These are phyloP conservation scores for Zoysia matrella DNA, from an alignment of 202 grass and related monocot genomes.

Conservation along the genomic window DNA sequence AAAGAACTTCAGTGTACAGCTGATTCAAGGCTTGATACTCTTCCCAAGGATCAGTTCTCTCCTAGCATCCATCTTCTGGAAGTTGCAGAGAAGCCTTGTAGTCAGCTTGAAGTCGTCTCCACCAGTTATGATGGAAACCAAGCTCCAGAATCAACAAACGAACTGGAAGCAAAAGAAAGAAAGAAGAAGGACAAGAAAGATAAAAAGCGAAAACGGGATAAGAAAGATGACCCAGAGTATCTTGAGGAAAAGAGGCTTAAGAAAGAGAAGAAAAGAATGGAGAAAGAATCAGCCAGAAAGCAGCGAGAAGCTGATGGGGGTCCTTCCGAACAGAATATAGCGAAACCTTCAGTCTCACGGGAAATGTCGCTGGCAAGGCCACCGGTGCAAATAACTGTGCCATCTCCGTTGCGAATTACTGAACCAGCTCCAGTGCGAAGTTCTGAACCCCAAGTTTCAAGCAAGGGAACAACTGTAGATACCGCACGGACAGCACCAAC, in stretches of 20 bases:
- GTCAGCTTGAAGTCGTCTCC: conserved; percentile 51
- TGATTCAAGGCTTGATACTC: conserved; percentile 63
- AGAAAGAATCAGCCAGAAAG: conserved; percentile 80
- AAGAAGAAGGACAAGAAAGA: conserved; percentile 83
- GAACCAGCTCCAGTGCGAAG: conserved; percentile 31
- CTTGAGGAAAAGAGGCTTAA: conserved; percentile 79
- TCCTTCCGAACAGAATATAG: conserved; percentile 40
- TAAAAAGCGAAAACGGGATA: conserved; percentile 71
- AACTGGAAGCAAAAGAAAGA: conserved; percentile 59
- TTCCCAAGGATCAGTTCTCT: conserved; percentile 50
- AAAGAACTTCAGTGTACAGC: conserved; percentile 90
- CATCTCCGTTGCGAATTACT: conserved; percentile 16
- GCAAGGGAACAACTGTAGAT: conserved; percentile 52
- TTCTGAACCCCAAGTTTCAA: conserved; percentile 56
- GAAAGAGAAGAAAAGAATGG: conserved; percentile 86
- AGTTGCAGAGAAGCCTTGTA: conserved; percentile 28
- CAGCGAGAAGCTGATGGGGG: conserved; percentile 52
- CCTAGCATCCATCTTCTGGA: conserved; percentile 40
- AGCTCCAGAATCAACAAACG: conserved; percentile 38
- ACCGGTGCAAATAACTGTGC: neutral
- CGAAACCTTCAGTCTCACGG: conserved; percentile 47
- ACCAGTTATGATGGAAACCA: conserved; percentile 56
- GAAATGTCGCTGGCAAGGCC: conserved; percentile 34
- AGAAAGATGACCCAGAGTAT: conserved; percentile 86
- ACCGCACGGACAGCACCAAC: conserved; percentile 43